phyloP scores from a whole-genome alignment of 2,329 filamentous ascomycete genomes.

The Cladosporium sp. region DNA sequence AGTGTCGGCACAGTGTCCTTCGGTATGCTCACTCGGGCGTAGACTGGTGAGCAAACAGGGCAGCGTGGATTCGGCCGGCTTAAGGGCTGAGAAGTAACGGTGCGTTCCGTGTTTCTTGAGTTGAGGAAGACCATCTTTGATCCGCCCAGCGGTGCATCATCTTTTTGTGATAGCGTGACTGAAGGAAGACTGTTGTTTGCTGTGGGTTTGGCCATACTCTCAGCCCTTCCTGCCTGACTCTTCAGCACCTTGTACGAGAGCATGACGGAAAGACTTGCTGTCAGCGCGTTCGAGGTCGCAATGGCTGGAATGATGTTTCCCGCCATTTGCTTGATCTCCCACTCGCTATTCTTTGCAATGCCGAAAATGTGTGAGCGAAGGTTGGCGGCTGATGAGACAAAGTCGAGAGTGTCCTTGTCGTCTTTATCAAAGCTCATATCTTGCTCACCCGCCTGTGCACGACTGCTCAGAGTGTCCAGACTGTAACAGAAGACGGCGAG shows the following conservation, averaged over 20 bases:
- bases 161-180: constrained; percentile 9
- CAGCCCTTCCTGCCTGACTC: constrained; percentile 52
- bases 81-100: constrained; percentile 58
- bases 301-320: constrained; percentile 99
- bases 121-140: constrained; percentile 80
- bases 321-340: constrained; percentile 98
- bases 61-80: constrained; percentile 76
- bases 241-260: constrained; percentile 88
- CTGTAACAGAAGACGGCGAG: constrained; percentile 85
- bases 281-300: constrained; percentile 96
- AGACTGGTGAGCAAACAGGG: constrained; percentile 64
- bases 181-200: constrained; percentile 18
- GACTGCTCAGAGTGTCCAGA: constrained; percentile 72
- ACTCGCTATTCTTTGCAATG: constrained; percentile 85
- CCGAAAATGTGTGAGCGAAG: constrained; percentile 86
- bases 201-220: constrained; percentile 19
- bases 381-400: constrained; percentile 88
- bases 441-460: constrained; percentile 62
- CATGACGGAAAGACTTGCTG: constrained; percentile 86
- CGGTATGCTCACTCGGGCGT: constrained; percentile 30
- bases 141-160: constrained; percentile 30
- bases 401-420: constrained; percentile 90
- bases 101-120: constrained; percentile 63
- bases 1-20: constrained; percentile 64
- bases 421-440: constrained; percentile 94